Conservation (phyloP, 192 early-diverging fungal species). For the Entrophospora sp. region DNA sequence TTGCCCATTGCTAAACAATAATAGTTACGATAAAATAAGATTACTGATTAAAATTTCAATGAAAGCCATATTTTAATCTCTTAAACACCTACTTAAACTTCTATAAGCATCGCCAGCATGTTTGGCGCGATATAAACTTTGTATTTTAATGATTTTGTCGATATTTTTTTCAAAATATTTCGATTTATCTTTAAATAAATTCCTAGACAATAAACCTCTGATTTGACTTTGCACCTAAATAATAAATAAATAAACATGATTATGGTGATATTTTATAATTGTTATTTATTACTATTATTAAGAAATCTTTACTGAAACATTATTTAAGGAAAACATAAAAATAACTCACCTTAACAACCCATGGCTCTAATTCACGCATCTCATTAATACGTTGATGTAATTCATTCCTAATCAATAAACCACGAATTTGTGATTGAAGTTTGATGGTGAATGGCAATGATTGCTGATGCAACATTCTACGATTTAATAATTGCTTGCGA, state of each 20-base stretch:
- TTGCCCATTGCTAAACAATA: conserved; percentile 43
- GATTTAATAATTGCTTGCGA: conserved; percentile 27
- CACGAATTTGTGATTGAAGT: conserved; percentile 9
- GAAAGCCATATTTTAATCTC: neutral
- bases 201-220: conserved; percentile 47
- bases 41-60: neutral
- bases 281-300: too few relatives aligned
- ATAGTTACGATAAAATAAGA: neutral
- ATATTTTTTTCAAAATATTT: conserved; percentile 54
- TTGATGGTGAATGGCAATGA: conserved; percentile 4
- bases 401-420: conserved; percentile 7
- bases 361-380: conserved; percentile 9
- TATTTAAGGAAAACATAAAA: too few relatives aligned
- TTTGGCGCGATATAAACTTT: conserved; percentile 58
- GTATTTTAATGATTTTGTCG: conserved; percentile 72
- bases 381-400: conserved; percentile 5
- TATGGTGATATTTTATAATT: too few relatives aligned
- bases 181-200: conserved; percentile 42
- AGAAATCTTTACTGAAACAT: too few relatives aligned
- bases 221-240: conserved; percentile 46
- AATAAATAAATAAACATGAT: neutral
- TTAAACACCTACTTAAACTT: conserved; percentile 43
- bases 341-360: conserved; percentile 7
- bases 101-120: conserved; percentile 58
- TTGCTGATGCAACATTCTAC: conserved; percentile 21